phyloP scores from a whole-genome alignment of 257 asterid species.

The Solanum ahanhuiri region DNA sequence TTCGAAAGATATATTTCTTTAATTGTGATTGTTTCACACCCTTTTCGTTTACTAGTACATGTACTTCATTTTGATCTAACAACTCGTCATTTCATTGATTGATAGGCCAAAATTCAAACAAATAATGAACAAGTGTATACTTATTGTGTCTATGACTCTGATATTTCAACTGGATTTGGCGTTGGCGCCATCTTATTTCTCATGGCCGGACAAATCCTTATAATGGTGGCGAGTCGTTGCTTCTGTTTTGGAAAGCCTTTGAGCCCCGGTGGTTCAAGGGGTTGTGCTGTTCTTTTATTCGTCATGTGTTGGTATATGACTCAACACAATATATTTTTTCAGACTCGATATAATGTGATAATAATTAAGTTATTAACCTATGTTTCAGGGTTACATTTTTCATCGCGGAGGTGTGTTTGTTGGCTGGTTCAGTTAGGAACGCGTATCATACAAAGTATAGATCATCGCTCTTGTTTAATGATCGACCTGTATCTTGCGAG shows the following conservation, averaged over 20 bases:
- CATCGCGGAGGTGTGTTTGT: conserved; percentile 9
- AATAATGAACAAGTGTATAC: conserved; percentile 36
- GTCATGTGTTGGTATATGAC: conserved; percentile 20
- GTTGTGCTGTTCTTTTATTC: conserved; percentile 31
- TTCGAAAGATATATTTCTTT: neutral
- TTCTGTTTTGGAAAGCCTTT: conserved; percentile 36
- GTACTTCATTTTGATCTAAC: neutral
- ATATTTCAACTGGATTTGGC: conserved; percentile 36
- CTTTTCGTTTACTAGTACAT: neutral
- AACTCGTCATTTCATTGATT: conserved; percentile 4
- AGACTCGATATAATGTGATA: neutral
- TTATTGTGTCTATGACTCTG: conserved; percentile 40
- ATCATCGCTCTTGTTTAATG: conserved; percentile 6
- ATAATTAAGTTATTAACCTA: neutral
- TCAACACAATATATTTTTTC: neutral
- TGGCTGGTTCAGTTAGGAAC: conserved; percentile 12
- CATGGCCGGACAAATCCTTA: conserved; percentile 18
- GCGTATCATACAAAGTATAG: conserved; percentile 21
- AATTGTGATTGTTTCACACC: neutral
- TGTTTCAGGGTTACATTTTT: conserved; percentile 17
- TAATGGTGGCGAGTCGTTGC: conserved; percentile 25
- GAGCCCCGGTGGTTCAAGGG: conserved; percentile 31
- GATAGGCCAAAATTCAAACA: conserved; percentile 32
- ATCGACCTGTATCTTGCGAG: conserved; percentile 26
- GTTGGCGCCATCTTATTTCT: conserved; percentile 37